Evolutionary conservation across 164 flowering plant species (phyloP).

Genomic region (Magnolia kwangsiensis): DNA sequence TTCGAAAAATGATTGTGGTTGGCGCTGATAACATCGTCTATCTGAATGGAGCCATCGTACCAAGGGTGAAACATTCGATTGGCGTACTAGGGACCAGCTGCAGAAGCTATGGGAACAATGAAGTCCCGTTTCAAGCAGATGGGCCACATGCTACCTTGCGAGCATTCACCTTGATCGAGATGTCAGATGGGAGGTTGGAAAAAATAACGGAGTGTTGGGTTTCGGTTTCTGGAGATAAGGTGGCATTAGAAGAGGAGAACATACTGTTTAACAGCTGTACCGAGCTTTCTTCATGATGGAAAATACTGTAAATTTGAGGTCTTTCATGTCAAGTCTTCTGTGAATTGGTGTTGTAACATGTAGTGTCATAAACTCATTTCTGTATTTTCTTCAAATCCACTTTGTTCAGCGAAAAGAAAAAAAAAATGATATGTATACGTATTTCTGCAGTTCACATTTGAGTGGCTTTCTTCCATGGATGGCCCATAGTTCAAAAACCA

Average conservation of each 20-base stretch:
- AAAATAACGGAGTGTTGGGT: slow-evolving; percentile 79
- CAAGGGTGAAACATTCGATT: slow-evolving; percentile 41
- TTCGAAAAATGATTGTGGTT: slow-evolving; percentile 63
- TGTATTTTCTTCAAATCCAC: not conserved
- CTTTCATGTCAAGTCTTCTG: not conserved
- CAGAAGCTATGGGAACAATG: slow-evolving; percentile 9
- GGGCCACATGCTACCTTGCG: slow-evolving; percentile 38
- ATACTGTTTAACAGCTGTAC: slow-evolving; percentile 30
- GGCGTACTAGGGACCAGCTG: slow-evolving; percentile 22
- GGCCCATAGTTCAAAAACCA: too few relatives aligned
- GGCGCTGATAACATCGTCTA: slow-evolving; percentile 55
- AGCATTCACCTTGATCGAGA: slow-evolving; percentile 67
- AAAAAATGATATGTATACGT: too few relatives aligned
- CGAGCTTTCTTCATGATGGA: slow-evolving; percentile 9
- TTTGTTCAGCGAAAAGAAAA: not conserved
- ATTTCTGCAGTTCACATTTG: too few relatives aligned
- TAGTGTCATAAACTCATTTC: not conserved
- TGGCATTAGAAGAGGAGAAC: slow-evolving; percentile 44
- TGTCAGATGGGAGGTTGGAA: slow-evolving; percentile 43
- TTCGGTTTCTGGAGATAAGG: slow-evolving; percentile 50
- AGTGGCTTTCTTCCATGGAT: too few relatives aligned
- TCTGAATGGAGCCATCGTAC: slow-evolving; percentile 85
- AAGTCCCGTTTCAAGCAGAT: slow-evolving; percentile 1
- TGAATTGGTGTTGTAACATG: not conserved
- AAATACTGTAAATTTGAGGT: not conserved